A percentile compares a stretch with the other conserved stretches of the same genome.
Evolutionary conservation across 1,284 basidiomycete species (phyloP).

Genomic region (Sanghuangporus sanghuang): DNA sequence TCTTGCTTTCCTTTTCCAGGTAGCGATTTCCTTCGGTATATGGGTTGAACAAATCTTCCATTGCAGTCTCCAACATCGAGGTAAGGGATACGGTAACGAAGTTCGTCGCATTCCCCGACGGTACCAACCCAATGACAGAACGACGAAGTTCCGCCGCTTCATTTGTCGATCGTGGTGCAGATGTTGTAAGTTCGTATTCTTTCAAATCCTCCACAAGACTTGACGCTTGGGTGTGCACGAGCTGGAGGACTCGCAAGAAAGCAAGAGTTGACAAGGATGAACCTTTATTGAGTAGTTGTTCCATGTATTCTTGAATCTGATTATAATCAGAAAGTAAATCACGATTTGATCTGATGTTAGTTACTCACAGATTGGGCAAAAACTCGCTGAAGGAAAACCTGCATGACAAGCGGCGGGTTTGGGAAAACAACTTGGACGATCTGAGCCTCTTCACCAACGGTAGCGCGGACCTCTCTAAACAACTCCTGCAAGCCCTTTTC

Average conservation of each 20-base stretch:
- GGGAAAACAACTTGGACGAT: constrained; percentile 99
- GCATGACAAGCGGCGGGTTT: constrained; percentile 96
- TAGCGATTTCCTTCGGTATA: constrained; percentile 92
- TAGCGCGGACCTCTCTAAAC: constrained; percentile 84
- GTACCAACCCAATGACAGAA: constrained; percentile 42
- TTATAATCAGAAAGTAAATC: background rate
- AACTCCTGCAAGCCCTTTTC: constrained; percentile 81
- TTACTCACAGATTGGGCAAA: constrained; percentile 91
- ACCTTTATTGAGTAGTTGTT: constrained; percentile 75
- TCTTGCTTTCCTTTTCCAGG: constrained; percentile 88
- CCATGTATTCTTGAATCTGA: constrained; percentile 95
- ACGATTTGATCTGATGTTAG: background rate
- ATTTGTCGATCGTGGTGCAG: constrained; percentile 53
- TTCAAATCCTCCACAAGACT: constrained; percentile 90
- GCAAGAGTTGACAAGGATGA: constrained; percentile 79
- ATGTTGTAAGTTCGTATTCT: constrained; percentile 78
- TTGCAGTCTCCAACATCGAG: constrained; percentile 87
- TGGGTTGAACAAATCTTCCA: constrained; percentile 95
- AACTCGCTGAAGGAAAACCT: constrained; percentile 95
- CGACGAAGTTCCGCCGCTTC: constrained; percentile 56
- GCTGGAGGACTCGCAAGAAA: constrained; percentile 86
- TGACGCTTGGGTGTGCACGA: constrained; percentile 80
- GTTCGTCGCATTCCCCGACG: constrained; percentile 45
- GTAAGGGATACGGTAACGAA: constrained; percentile 41
- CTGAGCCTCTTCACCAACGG: constrained; percentile 93